Conservation (phyloP, 108 stramenopile species). For the Tribonema minus region DNA sequence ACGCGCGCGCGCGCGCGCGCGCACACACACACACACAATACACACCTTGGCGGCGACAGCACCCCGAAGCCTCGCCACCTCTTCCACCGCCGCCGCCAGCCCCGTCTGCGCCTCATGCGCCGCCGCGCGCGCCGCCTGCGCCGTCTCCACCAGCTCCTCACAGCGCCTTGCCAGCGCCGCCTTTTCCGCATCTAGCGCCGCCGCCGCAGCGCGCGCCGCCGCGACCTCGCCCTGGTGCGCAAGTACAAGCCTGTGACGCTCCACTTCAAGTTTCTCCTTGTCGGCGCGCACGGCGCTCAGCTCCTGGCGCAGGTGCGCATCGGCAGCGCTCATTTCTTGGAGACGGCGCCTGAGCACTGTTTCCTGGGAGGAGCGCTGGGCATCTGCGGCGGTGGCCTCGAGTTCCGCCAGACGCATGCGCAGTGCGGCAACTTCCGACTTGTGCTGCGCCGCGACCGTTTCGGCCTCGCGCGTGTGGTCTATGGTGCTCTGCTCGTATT, state of each 20-base stretch:
- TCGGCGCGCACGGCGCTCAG: slow-evolving; percentile 27
- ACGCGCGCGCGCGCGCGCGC: slow-evolving; percentile 11
- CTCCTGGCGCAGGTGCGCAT: slow-evolving; percentile 33
- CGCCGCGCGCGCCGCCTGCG: slow-evolving; percentile 43
- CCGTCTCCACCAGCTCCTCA: slow-evolving; percentile 2
- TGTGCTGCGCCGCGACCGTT: slow-evolving; percentile 35
- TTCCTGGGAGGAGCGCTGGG: neutral
- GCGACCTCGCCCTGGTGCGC: slow-evolving; percentile 34
- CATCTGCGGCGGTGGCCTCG: slow-evolving; percentile 20
- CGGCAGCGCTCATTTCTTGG: slow-evolving; percentile 16
- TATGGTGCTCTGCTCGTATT: slow-evolving; percentile 45
- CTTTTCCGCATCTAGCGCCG: slow-evolving; percentile 42
- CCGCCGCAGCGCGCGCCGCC: slow-evolving; percentile 10
- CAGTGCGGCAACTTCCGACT: slow-evolving; percentile 21
- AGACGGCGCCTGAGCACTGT: slow-evolving; percentile 18
- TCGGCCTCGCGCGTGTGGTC: slow-evolving; percentile 39
- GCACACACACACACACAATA: slow-evolving; percentile 20
- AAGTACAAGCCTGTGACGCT: slow-evolving; percentile 37
- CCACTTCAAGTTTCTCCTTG: slow-evolving; percentile 43
- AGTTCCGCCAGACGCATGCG: slow-evolving; percentile 34
- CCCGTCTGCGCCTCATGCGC: slow-evolving; percentile 31
- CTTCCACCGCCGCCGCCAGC: no score
- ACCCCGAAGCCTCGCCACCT: no score
- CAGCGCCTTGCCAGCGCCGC: slow-evolving; percentile 26
- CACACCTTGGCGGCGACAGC: no score